These are phyloP conservation scores for Aeschynomene evenia DNA, from an alignment of 306 rosid genomes.

Conservation along the genomic window DNA sequence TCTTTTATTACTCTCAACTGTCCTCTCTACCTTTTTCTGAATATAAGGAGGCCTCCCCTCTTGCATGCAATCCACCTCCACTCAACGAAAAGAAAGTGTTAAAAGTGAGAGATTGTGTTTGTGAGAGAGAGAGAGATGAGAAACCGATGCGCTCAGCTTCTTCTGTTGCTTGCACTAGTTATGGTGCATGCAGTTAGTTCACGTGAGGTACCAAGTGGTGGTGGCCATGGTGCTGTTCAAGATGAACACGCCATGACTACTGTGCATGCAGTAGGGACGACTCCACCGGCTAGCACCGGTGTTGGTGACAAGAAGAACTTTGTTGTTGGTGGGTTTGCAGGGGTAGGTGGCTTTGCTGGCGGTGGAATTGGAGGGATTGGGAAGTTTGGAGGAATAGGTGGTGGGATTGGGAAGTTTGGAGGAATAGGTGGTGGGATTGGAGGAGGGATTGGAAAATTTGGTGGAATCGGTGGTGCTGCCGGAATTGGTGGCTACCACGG, in stretches of 20 bases:
- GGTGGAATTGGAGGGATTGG: slow-evolving; percentile 22
- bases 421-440: slow-evolving; percentile 20
- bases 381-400: slow-evolving; percentile 24
- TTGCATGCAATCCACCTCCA: slow-evolving; percentile 26
- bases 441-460: neutral
- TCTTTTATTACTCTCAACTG: slow-evolving; percentile 66
- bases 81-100: neutral
- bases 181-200: slow-evolving; percentile 49
- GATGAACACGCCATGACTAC: slow-evolving; percentile 17
- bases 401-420: slow-evolving; percentile 24
- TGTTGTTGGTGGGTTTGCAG: neutral
- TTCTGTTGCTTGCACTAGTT: slow-evolving; percentile 35
- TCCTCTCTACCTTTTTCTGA: slow-evolving; percentile 20
- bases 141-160: slow-evolving; percentile 18
- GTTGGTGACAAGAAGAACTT: slow-evolving; percentile 13
- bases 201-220: slow-evolving; percentile 43
- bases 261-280: slow-evolving; percentile 43
- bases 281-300: slow-evolving; percentile 26
- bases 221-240: neutral
- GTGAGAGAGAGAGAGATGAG: slow-evolving; percentile 35
- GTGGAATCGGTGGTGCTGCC: neutral
- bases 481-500: slow-evolving; percentile 12
- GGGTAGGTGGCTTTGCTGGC: neutral
- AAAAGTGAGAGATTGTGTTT: neutral
- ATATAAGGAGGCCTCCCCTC: slow-evolving; percentile 8